Evolutionary conservation across 441 rosid genomes (phyloP).

Genomic region (Pelargonium cotyledonis): DNA sequence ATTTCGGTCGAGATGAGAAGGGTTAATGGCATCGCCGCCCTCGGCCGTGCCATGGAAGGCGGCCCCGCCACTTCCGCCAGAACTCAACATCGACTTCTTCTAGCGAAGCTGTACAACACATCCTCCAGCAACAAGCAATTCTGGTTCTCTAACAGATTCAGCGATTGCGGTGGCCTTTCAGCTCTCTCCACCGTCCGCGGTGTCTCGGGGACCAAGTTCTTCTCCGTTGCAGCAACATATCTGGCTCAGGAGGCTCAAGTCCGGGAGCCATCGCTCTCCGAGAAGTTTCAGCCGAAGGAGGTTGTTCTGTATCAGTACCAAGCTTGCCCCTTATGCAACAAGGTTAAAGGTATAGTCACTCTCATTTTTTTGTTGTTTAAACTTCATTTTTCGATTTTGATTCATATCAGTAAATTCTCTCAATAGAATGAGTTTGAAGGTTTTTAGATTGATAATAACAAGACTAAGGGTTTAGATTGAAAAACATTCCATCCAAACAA

Average conservation of each 20-base stretch:
- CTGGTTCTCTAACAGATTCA: constrained; percentile 28
- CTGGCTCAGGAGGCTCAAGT: constrained; percentile 47
- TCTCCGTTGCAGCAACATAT: constrained; percentile 49
- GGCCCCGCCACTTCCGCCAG: constrained; percentile 16
- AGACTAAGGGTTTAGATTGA: no score
- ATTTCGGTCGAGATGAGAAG: constrained; percentile 38
- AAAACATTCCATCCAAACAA: no score
- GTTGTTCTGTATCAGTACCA: constrained; percentile 85
- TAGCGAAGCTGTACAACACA: constrained; percentile 28
- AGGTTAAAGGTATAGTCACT: constrained; percentile 57
- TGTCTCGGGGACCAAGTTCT: constrained; percentile 34
- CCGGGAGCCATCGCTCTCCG: constrained; percentile 34
- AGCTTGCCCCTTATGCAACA: constrained; percentile 96
- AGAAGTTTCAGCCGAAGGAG: constrained; percentile 48
- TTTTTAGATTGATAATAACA: no score
- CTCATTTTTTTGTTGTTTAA: background rate
- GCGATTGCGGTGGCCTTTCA: constrained; percentile 23
- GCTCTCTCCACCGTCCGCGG: constrained; percentile 35
- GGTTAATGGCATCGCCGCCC: constrained; percentile 35
- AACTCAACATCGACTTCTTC: constrained; percentile 32
- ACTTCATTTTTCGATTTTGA: background rate
- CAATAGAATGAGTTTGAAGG: background rate
- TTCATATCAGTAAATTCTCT: background rate
- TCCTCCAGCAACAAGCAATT: constrained; percentile 24
- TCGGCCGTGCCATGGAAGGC: constrained; percentile 33